Percentiles rank a stretch among this genome's conserved stretches.
These are phyloP conservation scores for Purshia tridentata DNA, from an alignment of 306 rosid genomes.

Conservation along the genomic window DNA sequence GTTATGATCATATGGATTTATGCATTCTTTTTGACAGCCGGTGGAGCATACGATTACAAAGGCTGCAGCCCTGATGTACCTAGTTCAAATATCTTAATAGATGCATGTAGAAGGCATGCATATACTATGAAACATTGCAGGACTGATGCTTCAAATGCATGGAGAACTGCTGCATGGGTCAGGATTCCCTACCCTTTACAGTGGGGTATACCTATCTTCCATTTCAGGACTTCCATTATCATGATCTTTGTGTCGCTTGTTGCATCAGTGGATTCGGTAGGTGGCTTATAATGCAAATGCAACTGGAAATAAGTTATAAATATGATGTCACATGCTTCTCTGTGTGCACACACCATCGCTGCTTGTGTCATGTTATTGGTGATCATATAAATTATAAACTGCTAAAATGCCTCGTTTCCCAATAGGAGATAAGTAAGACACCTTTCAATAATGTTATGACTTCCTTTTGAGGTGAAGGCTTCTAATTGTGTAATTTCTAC, in stretches of 20 bases:
- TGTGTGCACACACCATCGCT: background rate
- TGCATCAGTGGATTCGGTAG: conserved; percentile 85
- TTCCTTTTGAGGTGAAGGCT: conserved; percentile 4
- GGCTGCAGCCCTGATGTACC: conserved; percentile 82
- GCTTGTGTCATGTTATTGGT: background rate
- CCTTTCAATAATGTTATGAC: conserved; percentile 4
- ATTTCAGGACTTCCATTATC: conserved; percentile 69
- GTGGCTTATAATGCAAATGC: conserved; percentile 32
- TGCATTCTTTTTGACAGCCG: conserved; percentile 86
- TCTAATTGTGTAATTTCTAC: background rate
- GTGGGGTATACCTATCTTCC: conserved; percentile 87
- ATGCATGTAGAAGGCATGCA: conserved; percentile 81
- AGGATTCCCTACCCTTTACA: conserved; percentile 84
- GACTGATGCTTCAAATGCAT: conserved; percentile 82
- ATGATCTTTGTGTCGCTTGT: conserved; percentile 78
- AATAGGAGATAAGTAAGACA: background rate
- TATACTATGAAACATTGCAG: conserved; percentile 81
- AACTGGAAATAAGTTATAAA: background rate
- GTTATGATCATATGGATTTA: conserved; percentile 67
- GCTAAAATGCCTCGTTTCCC: background rate
- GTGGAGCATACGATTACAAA: conserved; percentile 83
- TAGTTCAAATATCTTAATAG: conserved; percentile 76
- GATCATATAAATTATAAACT: background rate
- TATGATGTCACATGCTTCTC: background rate
- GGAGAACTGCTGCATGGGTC: conserved; percentile 74